Evolutionary conservation across 129 eudicot species (phyloP), one percentile per base, ranked within the genome.

Genomic region (Chrysanthemum makinoi): DNA sequence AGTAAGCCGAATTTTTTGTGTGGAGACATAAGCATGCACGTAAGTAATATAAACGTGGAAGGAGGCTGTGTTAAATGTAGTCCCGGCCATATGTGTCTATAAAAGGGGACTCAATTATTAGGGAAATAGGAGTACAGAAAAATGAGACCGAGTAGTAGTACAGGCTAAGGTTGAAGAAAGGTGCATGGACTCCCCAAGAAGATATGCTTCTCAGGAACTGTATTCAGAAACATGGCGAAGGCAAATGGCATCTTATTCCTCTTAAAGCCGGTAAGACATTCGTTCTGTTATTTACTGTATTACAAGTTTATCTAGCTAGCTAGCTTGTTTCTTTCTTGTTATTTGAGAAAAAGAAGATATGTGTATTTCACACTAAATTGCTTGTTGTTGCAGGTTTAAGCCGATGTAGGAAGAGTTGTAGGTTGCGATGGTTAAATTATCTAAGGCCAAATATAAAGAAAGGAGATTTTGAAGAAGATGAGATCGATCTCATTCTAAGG

Each of bases 351-450:
- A 30, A 30, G 6, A 30, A 4, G 35, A 30, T 30, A 30, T 6
- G 6, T 30, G 35, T 30, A 30, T 30, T 30, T 30, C 35, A 30
- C 35, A 4, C 35, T 30, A 30, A 30, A 3, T 30, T 30, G 6
- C 4, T 30, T 30, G 35, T 30, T 30, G 0, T 30, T 30, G 8
- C 56, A 75, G 84, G 76, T 8, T 44, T 80, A 68, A 80, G 61
- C 1, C 55, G 84, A 64, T 75, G 84, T n/a, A 46, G 75, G 22
- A 79, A 80, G 15, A 80, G 81, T 63, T 78, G 81, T 44, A 70
- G 81, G 19, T 28, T 77, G 20, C 62, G 81, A 48, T 78, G 81
- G 81, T 55, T 70, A 39, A 78, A 78, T 49, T 79, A 79, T 66
- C 63, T 72, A 1, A 56, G 68, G 53, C 78, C 82, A 44, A 47